Conservation (phyloP, 441 rosid genomes). For the Adansonia gregorii region DNA sequence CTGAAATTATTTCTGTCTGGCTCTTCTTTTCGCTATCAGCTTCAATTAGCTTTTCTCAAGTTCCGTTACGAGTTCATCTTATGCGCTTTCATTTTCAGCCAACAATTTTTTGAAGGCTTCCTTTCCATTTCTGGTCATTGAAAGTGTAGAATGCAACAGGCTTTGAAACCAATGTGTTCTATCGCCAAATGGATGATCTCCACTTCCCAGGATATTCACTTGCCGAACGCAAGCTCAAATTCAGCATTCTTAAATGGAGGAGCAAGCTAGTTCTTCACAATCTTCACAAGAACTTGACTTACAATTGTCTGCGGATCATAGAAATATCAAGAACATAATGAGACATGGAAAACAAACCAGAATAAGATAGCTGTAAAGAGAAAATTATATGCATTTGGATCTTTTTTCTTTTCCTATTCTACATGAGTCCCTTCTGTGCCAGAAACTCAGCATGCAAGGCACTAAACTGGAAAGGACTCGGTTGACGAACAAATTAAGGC, state of each 20-base stretch:
- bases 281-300: slow-evolving; percentile 74
- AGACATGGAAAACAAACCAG: slow-evolving; percentile 24
- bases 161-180: slow-evolving; percentile 61
- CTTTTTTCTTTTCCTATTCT: background rate
- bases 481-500: background rate
- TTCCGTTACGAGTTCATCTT: slow-evolving; percentile 62
- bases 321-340: slow-evolving; percentile 18
- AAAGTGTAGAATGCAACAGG: slow-evolving; percentile 50
- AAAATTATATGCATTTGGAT: background rate
- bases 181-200: slow-evolving; percentile 77
- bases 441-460: background rate
- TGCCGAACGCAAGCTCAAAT: slow-evolving; percentile 93
- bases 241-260: slow-evolving; percentile 86
- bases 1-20: slow-evolving; percentile 45
- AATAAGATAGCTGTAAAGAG: background rate
- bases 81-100: slow-evolving; percentile 42
- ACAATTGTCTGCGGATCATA: slow-evolving; percentile 62
- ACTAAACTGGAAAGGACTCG: background rate
- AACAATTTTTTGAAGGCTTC: slow-evolving; percentile 63
- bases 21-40: slow-evolving; percentile 35
- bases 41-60: slow-evolving; percentile 60
- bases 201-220: slow-evolving; percentile 72
- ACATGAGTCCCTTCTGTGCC: background rate
- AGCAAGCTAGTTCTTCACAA: slow-evolving; percentile 93
- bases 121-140: slow-evolving; percentile 62